Percentiles rank a stretch among this genome's conserved stretches.
Evolutionary conservation across 2,329 filamentous ascomycete species (phyloP).

Genomic region (Ceratocystis colombiana): DNA sequence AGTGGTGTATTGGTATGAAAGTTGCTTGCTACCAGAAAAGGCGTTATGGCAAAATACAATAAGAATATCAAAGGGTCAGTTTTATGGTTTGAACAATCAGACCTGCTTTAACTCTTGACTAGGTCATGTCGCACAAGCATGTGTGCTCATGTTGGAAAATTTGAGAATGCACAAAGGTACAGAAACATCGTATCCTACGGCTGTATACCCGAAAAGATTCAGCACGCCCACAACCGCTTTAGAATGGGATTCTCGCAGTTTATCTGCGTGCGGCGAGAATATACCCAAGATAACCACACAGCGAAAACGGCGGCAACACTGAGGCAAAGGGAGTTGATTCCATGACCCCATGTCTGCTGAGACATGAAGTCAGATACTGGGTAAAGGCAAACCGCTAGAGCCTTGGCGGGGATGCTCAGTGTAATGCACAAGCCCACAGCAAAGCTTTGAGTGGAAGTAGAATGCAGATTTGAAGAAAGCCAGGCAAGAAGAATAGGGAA

Average conservation of each 20-base stretch:
- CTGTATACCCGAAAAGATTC: no score
- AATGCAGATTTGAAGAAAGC: slow-evolving; percentile 57
- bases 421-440: slow-evolving; percentile 62
- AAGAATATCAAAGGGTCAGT: no score
- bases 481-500: slow-evolving; percentile 62
- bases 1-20: not conserved
- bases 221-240: not conserved
- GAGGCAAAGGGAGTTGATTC: slow-evolving; percentile 50
- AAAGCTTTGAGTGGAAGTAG: slow-evolving; percentile 54
- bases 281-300: slow-evolving; percentile 2
- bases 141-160: not conserved
- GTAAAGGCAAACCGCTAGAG: slow-evolving; percentile 53
- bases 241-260: not conserved
- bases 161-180: not conserved
- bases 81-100: not conserved
- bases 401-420: slow-evolving; percentile 58
- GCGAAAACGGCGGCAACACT: slow-evolving; percentile 40
- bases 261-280: not conserved
- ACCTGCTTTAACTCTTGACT: not conserved
- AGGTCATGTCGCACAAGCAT: not conserved
- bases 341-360: slow-evolving; percentile 36
- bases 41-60: not conserved
- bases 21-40: not conserved
- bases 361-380: slow-evolving; percentile 34
- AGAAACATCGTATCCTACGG: not conserved